Evolutionary conservation across 148 eudicot species (phyloP).

Genomic region (Vaccinium corymbosum): DNA sequence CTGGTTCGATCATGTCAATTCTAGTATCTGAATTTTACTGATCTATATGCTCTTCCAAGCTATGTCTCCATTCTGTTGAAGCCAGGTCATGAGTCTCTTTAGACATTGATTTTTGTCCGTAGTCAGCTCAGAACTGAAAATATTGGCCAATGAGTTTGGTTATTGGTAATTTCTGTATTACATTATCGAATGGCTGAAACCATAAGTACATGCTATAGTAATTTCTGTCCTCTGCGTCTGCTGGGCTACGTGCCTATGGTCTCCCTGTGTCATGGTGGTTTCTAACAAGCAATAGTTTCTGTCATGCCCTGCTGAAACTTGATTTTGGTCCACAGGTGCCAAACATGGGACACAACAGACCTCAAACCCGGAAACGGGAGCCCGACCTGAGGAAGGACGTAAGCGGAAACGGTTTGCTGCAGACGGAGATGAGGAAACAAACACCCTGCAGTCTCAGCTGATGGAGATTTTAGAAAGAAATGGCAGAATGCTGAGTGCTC

Average conservation of each 20-base stretch:
- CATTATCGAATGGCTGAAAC: not conserved
- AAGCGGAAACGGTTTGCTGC: slow-evolving; percentile 50
- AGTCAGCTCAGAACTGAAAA: not conserved
- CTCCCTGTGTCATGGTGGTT: not conserved
- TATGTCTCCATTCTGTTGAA: not conserved
- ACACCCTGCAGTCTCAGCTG: slow-evolving; percentile 38
- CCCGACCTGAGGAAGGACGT: slow-evolving; percentile 43
- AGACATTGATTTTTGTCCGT: not conserved
- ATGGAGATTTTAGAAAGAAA: slow-evolving; percentile 65
- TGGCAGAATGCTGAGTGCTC: slow-evolving; percentile 53
- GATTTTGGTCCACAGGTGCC: slow-evolving; percentile 33
- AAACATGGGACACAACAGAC: slow-evolving; percentile 35
- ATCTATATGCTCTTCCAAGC: not conserved
- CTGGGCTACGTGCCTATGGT: not conserved
- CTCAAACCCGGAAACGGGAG: slow-evolving; percentile 37
- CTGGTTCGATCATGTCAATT: slow-evolving; percentile 17
- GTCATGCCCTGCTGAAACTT: not conserved
- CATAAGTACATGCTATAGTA: not conserved
- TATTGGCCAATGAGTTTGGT: not conserved
- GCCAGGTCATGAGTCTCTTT: not conserved
- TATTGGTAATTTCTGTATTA: not conserved
- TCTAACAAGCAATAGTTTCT: not conserved
- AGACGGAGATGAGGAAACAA: slow-evolving; percentile 36
- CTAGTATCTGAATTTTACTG: slow-evolving; percentile 7
- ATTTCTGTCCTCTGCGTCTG: not conserved